Conservation (phyloP, 2,329 filamentous ascomycete genomes). For the Ambrosiella cleistominuta region DNA sequence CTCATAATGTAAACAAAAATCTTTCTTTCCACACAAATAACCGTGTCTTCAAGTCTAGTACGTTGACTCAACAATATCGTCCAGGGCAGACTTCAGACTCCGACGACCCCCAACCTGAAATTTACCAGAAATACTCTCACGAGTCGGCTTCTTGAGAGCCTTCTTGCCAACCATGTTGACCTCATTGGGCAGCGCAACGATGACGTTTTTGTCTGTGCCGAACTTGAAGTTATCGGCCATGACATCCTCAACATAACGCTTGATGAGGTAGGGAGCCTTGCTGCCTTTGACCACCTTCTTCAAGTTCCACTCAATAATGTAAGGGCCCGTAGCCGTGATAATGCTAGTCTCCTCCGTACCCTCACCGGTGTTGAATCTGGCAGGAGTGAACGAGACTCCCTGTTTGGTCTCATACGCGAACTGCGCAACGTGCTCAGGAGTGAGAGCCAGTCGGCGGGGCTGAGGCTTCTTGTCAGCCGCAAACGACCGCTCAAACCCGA, state of each 20-base stretch:
- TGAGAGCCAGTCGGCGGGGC: conserved; percentile 73
- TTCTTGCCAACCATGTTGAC: conserved; percentile 93
- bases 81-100: conserved; percentile 55
- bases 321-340: conserved; percentile 89
- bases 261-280: conserved; percentile 88
- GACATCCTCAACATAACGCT: conserved; percentile 85
- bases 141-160: conserved; percentile 68
- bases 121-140: conserved; percentile 73
- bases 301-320: conserved; percentile 90
- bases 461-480: conserved; percentile 86
- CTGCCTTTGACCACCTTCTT: conserved; percentile 69
- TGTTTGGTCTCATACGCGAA: conserved; percentile 92
- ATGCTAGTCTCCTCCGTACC: conserved; percentile 77
- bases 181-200: conserved; percentile 89
- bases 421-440: conserved; percentile 83
- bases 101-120: conserved; percentile 27
- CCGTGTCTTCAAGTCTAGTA: conserved; percentile 25
- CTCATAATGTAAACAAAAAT: background rate
- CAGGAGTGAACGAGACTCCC: conserved; percentile 72
- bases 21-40: background rate
- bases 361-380: conserved; percentile 82
- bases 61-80: conserved; percentile 65
- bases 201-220: conserved; percentile 92
- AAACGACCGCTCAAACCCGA: conserved; percentile 93
- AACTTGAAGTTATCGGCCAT: conserved; percentile 98